Evolutionary conservation across 345 rosid species (phyloP).

Genomic region (Acer negundo): DNA sequence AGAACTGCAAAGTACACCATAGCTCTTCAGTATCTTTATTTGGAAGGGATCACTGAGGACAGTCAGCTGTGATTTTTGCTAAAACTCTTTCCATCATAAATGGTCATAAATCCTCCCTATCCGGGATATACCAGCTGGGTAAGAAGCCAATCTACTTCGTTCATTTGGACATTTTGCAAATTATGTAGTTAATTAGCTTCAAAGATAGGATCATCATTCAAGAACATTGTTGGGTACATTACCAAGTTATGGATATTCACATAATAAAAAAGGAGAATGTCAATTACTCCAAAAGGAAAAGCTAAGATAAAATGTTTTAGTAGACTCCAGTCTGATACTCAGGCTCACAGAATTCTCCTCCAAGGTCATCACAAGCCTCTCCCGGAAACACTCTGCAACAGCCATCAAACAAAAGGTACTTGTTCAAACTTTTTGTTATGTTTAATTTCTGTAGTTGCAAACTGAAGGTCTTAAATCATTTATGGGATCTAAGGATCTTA

Average conservation of each 20-base stretch:
- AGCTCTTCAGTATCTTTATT: conserved; percentile 42
- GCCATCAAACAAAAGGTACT: neutral
- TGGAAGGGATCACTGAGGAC: conserved; percentile 51
- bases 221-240: neutral
- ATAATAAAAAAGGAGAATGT: neutral
- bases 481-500: conserved; percentile 30
- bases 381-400: conserved; percentile 61
- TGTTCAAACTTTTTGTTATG: neutral
- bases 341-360: conserved; percentile 87
- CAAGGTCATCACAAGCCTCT: conserved; percentile 94
- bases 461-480: neutral
- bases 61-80: conserved; percentile 22
- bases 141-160: neutral
- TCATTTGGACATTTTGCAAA: neutral
- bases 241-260: conserved; percentile 3
- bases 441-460: neutral
- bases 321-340: conserved; percentile 50
- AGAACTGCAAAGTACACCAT: conserved; percentile 59
- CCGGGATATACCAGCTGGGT: neutral
- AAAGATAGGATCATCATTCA: conserved; percentile 4
- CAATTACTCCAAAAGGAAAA: neutral
- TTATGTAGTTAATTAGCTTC: neutral
- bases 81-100: neutral
- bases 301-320: conserved; percentile 15
- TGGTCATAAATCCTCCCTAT: neutral